phyloP scores from a whole-genome alignment of 192 early-diverging fungal genomes.

The Kappamyces sp. region DNA sequence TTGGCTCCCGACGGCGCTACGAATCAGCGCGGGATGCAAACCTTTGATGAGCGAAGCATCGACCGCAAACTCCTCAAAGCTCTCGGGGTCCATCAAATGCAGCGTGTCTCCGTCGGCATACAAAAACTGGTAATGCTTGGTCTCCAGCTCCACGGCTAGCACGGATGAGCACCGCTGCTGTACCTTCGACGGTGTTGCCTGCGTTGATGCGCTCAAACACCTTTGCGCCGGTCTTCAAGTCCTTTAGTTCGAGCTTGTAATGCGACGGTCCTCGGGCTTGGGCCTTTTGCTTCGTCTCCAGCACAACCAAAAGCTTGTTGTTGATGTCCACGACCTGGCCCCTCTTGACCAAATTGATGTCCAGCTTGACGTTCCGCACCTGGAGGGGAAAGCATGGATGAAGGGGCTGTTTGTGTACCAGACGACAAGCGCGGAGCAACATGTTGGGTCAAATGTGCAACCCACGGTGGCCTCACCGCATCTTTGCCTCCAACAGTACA shows the following conservation, averaged over 20 bases:
- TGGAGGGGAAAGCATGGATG: too few species aligned
- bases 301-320: slow-evolving; percentile 60
- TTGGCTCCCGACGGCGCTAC: slow-evolving; percentile 19
- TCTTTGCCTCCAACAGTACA: too few species aligned
- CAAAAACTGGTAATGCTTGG: slow-evolving; percentile 64
- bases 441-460: too few species aligned
- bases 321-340: slow-evolving; percentile 67
- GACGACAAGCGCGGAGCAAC: too few species aligned
- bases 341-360: slow-evolving; percentile 47
- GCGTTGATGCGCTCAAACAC: slow-evolving; percentile 65
- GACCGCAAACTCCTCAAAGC: slow-evolving; percentile 67
- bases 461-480: too few species aligned
- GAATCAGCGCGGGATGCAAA: slow-evolving; percentile 15
- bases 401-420: too few species aligned
- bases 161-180: slow-evolving; percentile 28
- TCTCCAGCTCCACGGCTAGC: slow-evolving; percentile 42
- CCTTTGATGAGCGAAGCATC: slow-evolving; percentile 53
- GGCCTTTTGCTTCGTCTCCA: slow-evolving; percentile 55
- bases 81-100: slow-evolving; percentile 63
- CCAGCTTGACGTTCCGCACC: neutral
- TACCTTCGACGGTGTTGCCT: slow-evolving; percentile 62
- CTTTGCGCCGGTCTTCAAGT: slow-evolving; percentile 53
- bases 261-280: slow-evolving; percentile 61
- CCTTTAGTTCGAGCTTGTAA: slow-evolving; percentile 61
- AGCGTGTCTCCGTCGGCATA: slow-evolving; percentile 58